Evolutionary conservation across 2,329 filamentous ascomycete genomes (phyloP), one percentile per base, ranked within the genome.

Genomic region (Penicillium verrucosum): DNA sequence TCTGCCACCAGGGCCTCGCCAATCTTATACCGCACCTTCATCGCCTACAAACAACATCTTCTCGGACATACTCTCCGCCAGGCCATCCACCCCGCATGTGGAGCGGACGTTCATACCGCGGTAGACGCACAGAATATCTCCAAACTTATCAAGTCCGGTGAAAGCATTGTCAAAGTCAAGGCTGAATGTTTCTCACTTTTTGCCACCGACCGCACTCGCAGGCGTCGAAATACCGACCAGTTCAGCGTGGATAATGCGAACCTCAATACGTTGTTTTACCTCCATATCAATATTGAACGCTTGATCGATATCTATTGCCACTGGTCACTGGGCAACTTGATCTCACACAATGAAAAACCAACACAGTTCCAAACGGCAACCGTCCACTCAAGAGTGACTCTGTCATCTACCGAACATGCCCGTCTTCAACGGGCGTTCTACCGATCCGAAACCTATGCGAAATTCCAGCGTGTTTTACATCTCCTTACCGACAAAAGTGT

Each of bases 391-490:
- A 37, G 50, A 45, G 34, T 41, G 12, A 44, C 23, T 8, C 14
- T 52, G 12, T 52, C 50, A 23, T 4, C 5, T n/a, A 45, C 50
- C 12, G 50, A 52, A 52, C 23, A 5, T 5, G 50, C 30, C n/a
- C 41, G 42, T 38, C 50, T 52, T 11, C 41, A 52, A 30, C 50
- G 50, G 8, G 50, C 41, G 1, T 45, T 52, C n/a, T 52, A 52
- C 27, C 41, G 50, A 37, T 52, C 25, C 18, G 50, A 52, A 16
- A 25, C 46, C n/a, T 45, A 45, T 16, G 42, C 50, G 5, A 52
- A 42, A 52, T 52, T 40, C n/a, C 41, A 44, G 2, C 41, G 32
- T 10, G 42, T 52, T 9, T 36, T 52, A 7, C 42, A n/a, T 11
- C 32, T 45, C 3, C 42, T 45, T 4, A 21, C 16, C 10, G 50